Evolutionary conservation across 2,329 filamentous ascomycete genomes (phyloP).

Genomic region (Diaporthe eres): DNA sequence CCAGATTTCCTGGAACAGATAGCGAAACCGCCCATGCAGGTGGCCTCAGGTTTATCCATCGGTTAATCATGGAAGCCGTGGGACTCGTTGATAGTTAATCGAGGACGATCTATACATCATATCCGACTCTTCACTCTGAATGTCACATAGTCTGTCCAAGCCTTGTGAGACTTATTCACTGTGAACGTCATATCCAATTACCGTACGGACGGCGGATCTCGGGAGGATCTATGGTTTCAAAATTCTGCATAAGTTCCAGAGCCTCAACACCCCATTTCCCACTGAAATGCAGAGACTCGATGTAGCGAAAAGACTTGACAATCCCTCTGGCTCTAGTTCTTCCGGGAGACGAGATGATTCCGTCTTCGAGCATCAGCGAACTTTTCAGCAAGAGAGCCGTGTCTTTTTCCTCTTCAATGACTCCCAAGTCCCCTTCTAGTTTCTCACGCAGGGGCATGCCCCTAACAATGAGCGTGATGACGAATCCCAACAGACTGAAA

Average conservation of each 20-base stretch:
- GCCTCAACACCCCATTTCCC: background rate
- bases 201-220: background rate
- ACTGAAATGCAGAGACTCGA: background rate
- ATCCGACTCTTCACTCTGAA: too few relatives aligned
- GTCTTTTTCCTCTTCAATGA: background rate
- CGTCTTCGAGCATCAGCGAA: background rate
- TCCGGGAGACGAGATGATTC: background rate
- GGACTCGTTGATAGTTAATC: too few relatives aligned
- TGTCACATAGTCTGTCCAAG: background rate
- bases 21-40: too few relatives aligned
- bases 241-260: background rate
- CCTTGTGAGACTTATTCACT: background rate
- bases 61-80: too few relatives aligned
- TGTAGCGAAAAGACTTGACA: background rate
- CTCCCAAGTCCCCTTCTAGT: slow-evolving; percentile 37
- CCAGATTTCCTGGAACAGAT: too few relatives aligned
- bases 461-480: slow-evolving; percentile 14
- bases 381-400: background rate
- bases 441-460: slow-evolving; percentile 21
- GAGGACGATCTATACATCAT: too few relatives aligned
- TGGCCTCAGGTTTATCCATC: too few relatives aligned
- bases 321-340: background rate
- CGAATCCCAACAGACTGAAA: slow-evolving; percentile 8
- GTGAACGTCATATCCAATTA: background rate
- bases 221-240: background rate